These are phyloP conservation scores for Ophiostoma montium DNA, from an alignment of 2,329 filamentous ascomycete species.

Conservation along the genomic window DNA sequence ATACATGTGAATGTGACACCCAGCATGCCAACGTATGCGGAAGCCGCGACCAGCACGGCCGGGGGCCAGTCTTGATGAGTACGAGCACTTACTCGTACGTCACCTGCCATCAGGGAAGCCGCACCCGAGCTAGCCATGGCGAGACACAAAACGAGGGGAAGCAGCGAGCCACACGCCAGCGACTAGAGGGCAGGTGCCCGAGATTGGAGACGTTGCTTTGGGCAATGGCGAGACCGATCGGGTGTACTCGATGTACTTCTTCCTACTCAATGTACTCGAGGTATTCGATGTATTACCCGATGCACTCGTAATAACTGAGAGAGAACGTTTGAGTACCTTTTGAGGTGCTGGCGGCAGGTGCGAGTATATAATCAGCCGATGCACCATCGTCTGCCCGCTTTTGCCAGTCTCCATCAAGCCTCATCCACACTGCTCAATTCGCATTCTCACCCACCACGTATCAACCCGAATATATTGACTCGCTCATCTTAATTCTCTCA, in stretches of 20 bases:
- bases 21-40: background rate
- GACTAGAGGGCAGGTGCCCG: conserved; percentile 1
- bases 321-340: background rate
- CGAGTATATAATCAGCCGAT: background rate
- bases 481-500: background rate
- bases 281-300: too few species aligned
- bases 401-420: background rate
- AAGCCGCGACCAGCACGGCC: background rate
- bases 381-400: background rate
- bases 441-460: too few species aligned
- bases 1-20: background rate
- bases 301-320: too few species aligned
- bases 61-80: background rate
- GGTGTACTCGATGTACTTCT: too few species aligned
- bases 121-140: background rate
- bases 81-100: background rate
- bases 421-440: too few species aligned
- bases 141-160: conserved; percentile 2
- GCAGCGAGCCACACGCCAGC: background rate
- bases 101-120: background rate
- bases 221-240: background rate
- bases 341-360: background rate
- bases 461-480: too few species aligned
- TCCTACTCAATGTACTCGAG: too few species aligned
- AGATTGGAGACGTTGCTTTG: conserved; percentile 4